Evolutionary conservation across 768 basidiomycete genomes (phyloP).

Genomic region (Hypholoma fasciculare): DNA sequence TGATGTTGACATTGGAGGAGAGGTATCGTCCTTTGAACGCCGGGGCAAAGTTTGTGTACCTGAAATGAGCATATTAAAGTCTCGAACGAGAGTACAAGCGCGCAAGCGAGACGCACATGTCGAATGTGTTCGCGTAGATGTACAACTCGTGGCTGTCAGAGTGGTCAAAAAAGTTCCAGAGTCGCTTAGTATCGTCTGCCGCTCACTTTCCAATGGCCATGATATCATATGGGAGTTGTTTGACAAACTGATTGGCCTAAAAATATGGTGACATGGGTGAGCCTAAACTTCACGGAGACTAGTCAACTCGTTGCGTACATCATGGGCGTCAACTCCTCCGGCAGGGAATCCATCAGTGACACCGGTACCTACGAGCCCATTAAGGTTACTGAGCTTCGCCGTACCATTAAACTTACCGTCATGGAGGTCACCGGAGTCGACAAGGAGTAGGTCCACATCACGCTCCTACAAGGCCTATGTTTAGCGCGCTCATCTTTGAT

Average conservation of each 20-base stretch:
- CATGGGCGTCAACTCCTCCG: constrained; percentile 72
- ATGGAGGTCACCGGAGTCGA: constrained; percentile 81
- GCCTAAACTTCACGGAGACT: not conserved
- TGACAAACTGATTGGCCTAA: constrained; percentile 75
- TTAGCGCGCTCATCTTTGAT: not conserved
- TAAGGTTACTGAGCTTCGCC: not conserved
- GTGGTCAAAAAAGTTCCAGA: not conserved
- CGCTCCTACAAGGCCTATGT: constrained; percentile 39
- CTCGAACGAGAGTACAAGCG: not conserved
- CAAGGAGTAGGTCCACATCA: constrained; percentile 80
- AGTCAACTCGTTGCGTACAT: constrained; percentile 39
- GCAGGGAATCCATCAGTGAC: constrained; percentile 73
- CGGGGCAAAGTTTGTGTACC: constrained; percentile 66
- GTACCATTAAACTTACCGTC: constrained; percentile 43
- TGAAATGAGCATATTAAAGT: constrained; percentile 20
- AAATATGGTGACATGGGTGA: not conserved
- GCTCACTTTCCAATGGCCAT: constrained; percentile 83
- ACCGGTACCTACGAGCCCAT: constrained; percentile 57
- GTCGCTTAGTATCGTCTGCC: too few species aligned
- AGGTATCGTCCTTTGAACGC: constrained; percentile 73
- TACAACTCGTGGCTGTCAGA: constrained; percentile 77
- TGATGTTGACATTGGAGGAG: constrained; percentile 87
- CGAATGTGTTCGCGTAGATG: constrained; percentile 61
- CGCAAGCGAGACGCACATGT: constrained; percentile 46
- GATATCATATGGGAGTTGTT: constrained; percentile 76